Conservation (phyloP, 2,329 filamentous ascomycete species). For the Ceratocystis eucalypticola region DNA sequence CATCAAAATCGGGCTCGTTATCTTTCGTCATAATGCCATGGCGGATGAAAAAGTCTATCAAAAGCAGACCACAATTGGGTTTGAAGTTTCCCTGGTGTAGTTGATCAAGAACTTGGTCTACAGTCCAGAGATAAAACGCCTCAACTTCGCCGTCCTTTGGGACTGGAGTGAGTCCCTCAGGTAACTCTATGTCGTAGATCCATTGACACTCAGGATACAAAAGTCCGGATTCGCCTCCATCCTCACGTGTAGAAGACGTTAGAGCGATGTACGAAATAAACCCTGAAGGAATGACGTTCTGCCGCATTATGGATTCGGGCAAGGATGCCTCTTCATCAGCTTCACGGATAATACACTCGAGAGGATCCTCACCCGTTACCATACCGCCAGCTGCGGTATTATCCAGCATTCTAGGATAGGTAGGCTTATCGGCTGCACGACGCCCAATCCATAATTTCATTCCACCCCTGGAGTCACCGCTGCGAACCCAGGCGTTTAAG, state of each 20-base stretch:
- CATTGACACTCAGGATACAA: slow-evolving; percentile 88
- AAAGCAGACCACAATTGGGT: slow-evolving; percentile 73
- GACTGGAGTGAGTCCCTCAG: slow-evolving; percentile 50
- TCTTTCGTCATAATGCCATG: slow-evolving; percentile 66
- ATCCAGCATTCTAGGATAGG: slow-evolving; percentile 84
- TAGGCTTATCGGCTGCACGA: slow-evolving; percentile 63
- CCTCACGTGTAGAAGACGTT: slow-evolving; percentile 36
- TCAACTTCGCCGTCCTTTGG: slow-evolving; percentile 86
- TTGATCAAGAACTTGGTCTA: slow-evolving; percentile 61
- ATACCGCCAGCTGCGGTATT: slow-evolving; percentile 80
- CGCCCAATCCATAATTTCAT: slow-evolving; percentile 76
- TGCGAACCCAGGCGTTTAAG: slow-evolving; percentile 56
- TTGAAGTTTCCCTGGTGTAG: slow-evolving; percentile 70
- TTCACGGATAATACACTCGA: slow-evolving; percentile 74
- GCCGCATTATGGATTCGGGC: slow-evolving; percentile 53
- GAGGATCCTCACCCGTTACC: slow-evolving; percentile 63
- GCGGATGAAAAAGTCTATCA: slow-evolving; percentile 81
- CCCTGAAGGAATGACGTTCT: slow-evolving; percentile 45
- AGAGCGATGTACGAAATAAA: slow-evolving; percentile 77
- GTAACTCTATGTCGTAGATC: slow-evolving; percentile 75
- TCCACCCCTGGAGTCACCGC: slow-evolving; percentile 32
- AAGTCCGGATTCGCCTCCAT: slow-evolving; percentile 41
- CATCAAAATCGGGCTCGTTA: slow-evolving; percentile 64
- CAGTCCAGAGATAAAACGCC: slow-evolving; percentile 61
- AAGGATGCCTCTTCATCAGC: slow-evolving; percentile 80